phyloP scores from a whole-genome alignment of 2,329 filamentous ascomycete genomes.

The Pseudogymnoascus sp. region DNA sequence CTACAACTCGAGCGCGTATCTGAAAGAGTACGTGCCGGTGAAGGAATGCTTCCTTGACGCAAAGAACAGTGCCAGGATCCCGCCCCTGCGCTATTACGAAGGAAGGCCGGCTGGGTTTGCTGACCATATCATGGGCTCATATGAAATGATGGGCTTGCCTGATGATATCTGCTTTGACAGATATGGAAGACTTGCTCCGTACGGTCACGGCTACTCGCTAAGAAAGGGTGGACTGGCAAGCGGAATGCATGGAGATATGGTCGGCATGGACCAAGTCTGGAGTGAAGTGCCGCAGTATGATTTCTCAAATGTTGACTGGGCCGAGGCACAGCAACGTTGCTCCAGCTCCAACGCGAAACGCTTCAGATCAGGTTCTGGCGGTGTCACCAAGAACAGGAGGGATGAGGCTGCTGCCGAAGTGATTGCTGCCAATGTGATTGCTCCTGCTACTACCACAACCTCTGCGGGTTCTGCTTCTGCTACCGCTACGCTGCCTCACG shows the following conservation, averaged over 20 bases:
- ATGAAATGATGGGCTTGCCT: slow-evolving; percentile 67
- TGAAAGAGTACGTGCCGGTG: slow-evolving; percentile 41
- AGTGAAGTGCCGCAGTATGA: slow-evolving; percentile 62
- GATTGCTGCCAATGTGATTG: neutral
- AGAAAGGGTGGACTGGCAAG: slow-evolving; percentile 73
- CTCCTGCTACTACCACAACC: neutral
- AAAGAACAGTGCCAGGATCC: slow-evolving; percentile 56
- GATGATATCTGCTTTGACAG: slow-evolving; percentile 90
- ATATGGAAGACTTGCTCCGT: slow-evolving; percentile 79
- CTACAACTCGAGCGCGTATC: slow-evolving; percentile 41
- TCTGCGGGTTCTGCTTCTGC: neutral
- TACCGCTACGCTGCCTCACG: neutral
- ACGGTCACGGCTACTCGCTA: slow-evolving; percentile 78
- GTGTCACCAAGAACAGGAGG: neutral
- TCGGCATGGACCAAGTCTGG: slow-evolving; percentile 77
- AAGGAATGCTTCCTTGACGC: slow-evolving; percentile 73
- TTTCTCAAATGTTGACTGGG: slow-evolving; percentile 71
- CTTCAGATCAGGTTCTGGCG: slow-evolving; percentile 36
- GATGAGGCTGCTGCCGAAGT: neutral
- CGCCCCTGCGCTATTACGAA: slow-evolving; percentile 62
- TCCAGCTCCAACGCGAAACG: slow-evolving; percentile 60
- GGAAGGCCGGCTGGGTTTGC: slow-evolving; percentile 81
- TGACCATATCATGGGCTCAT: slow-evolving; percentile 76
- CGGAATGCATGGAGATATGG: slow-evolving; percentile 75
- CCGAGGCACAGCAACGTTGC: slow-evolving; percentile 66